Evolutionary conservation across 305 asterid species (phyloP).

Genomic region (Rubia balearica): DNA sequence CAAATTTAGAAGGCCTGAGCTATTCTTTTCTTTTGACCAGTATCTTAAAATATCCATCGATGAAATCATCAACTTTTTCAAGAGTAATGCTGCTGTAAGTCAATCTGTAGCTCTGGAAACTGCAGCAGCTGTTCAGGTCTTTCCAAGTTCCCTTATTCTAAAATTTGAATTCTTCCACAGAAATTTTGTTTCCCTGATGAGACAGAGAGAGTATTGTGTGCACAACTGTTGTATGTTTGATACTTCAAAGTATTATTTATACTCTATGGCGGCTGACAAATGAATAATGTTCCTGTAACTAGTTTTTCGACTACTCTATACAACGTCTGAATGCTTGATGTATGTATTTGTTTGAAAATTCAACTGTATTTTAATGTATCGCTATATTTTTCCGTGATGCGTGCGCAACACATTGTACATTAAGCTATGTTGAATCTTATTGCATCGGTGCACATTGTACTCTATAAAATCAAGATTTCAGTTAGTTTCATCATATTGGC

Average conservation of each 20-base stretch:
- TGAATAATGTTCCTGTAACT: background rate
- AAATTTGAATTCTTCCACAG: slow-evolving; percentile 7
- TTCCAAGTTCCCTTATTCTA: slow-evolving; percentile 14
- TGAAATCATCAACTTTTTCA: slow-evolving; percentile 67
- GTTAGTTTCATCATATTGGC: slow-evolving; percentile 4
- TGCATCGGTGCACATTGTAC: background rate
- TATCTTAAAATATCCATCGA: slow-evolving; percentile 83
- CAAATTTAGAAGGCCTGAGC: slow-evolving; percentile 10
- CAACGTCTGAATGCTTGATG: background rate
- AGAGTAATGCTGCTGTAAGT: slow-evolving; percentile 76
- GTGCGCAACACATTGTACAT: too few species aligned
- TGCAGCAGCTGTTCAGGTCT: slow-evolving; percentile 94
- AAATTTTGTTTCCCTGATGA: background rate
- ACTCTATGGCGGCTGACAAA: background rate
- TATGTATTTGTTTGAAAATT: too few species aligned
- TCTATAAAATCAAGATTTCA: background rate
- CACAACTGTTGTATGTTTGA: background rate
- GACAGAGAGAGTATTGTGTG: background rate
- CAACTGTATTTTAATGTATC: too few species aligned
- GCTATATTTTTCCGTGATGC: too few species aligned
- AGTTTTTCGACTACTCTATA: background rate
- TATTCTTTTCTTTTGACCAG: slow-evolving; percentile 35
- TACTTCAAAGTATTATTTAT: background rate
- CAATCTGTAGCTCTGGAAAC: slow-evolving; percentile 91
- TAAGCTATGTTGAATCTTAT: too few species aligned